Conservation (phyloP, 2,329 filamentous ascomycete genomes). For the Cercospora sp. region DNA sequence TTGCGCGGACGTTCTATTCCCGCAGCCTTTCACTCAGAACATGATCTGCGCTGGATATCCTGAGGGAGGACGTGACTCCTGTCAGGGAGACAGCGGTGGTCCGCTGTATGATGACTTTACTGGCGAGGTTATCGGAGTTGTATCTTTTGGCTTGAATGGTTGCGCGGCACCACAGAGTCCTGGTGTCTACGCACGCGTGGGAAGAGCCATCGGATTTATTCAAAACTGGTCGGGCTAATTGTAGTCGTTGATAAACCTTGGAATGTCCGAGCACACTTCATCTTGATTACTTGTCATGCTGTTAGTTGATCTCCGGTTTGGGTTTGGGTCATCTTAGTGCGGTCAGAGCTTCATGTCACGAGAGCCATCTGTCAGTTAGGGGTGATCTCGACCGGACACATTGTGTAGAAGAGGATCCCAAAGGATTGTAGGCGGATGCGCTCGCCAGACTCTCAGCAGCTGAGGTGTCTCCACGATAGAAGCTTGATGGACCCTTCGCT, state of each 20-base stretch:
- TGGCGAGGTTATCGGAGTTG: background rate
- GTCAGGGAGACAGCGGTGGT: conserved; percentile 1
- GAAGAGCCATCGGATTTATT: conserved; percentile 2
- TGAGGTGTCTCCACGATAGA: background rate
- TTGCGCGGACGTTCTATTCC: background rate
- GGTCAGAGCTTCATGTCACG: background rate
- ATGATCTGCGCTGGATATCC: conserved; percentile 6
- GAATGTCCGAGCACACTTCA: background rate
- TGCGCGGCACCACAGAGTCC: conserved; percentile 2
- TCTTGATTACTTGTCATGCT: background rate
- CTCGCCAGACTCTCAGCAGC: background rate
- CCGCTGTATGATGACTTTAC: background rate
- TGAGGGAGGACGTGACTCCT: background rate
- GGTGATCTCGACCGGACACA: background rate
- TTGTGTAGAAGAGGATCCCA: too few species aligned
- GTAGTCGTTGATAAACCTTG: background rate
- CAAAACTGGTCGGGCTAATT: background rate
- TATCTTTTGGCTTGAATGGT: background rate
- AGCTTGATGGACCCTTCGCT: background rate
- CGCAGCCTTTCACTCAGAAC: background rate
- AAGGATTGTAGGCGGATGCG: background rate
- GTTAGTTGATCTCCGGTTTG: background rate
- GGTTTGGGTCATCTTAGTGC: background rate
- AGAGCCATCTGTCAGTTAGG: background rate
- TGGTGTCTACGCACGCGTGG: conserved; percentile 1